Evolutionary conservation across 2,329 filamentous ascomycete species (phyloP).

Genomic region (Stagonosporopsis tanaceti): DNA sequence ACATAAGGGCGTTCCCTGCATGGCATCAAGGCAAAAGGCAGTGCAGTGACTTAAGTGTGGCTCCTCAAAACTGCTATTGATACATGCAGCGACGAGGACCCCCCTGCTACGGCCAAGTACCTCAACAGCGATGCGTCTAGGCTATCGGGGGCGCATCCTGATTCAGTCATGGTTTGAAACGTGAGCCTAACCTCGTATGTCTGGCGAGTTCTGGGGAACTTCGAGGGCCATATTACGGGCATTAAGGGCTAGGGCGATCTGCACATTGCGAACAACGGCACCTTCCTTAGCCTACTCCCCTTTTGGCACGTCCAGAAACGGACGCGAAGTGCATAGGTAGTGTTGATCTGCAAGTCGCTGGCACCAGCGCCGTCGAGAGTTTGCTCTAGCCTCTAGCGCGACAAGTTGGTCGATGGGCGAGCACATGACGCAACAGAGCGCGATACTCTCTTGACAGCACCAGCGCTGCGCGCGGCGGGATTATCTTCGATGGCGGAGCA

Average conservation of each 20-base stretch:
- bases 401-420: constrained; percentile 6
- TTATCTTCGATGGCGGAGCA: constrained; percentile 5
- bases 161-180: constrained; percentile 49
- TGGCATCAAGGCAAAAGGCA: constrained; percentile 44
- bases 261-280: constrained; percentile 36
- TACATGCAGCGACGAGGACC: constrained; percentile 44
- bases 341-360: constrained; percentile 28
- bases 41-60: constrained; percentile 48
- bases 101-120: constrained; percentile 42
- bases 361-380: constrained; percentile 17
- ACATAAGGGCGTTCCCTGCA: constrained; percentile 52
- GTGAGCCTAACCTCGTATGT: constrained; percentile 48
- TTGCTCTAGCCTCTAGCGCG: constrained; percentile 25
- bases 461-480: constrained; percentile 4
- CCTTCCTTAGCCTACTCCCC: constrained; percentile 22
- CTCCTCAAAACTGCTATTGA: constrained; percentile 47
- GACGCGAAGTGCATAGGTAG: constrained; percentile 16
- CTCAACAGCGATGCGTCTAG: constrained; percentile 45
- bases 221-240: constrained; percentile 29
- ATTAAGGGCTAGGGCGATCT: constrained; percentile 39
- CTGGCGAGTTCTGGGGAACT: constrained; percentile 51
- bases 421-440: constrained; percentile 17
- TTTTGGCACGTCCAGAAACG: constrained; percentile 19
- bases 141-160: constrained; percentile 45
- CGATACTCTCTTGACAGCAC: constrained; percentile 5